Base-by-base conservation (phyloP, 371 early-diverging fungal species). In the Syncephalis fuscata region DNA sequence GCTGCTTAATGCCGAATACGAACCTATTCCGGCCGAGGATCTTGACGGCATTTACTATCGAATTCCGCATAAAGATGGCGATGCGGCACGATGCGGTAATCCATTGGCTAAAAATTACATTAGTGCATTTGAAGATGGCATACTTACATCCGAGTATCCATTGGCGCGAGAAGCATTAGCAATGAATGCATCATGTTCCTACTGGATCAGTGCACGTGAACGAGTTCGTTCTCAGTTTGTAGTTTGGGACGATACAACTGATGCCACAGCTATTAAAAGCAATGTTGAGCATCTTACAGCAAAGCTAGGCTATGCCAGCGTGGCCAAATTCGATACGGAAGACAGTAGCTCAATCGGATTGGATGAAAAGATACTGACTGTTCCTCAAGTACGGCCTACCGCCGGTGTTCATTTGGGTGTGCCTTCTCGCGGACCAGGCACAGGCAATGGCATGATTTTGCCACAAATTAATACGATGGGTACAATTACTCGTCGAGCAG, bases 391-490 rank as follows among this genome's bases (percentile, higher is more conserved):
- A 19, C 19, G 41, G 9, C 11, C 7, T 32, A 32, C 32, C 4
- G 7, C 32, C 7, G 32, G 7, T 11, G 11, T 32, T 32, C 19
- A 65, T 15, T 67, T 79, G 66, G 56, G 68, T 0, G 46, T 77
- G 14, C 67, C 73, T 2, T 52, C 60, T 20, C 55, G 59, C n/a
- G 56, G 55, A 0, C 45, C 51, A 8, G 53, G 45, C 7, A 52
- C 40, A 1, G 44, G 61, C 2, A 57, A 66, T 43, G 89, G 91
- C 16, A 81, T 92, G n/a, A 94, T 97, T 44, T 54, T 97, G 39
- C 98, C 98, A 2, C 82, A 82, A 47, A 79, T 85, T 48, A 72
- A 88, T 22, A 74, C 84, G 1, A 95, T 95, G 92, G 98, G 98
- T 8, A 95, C 98, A 0, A 71, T 95, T n/a, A 97, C 98, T 0